Evolutionary conservation across 1,284 basidiomycete species (phyloP).

Genomic region (Pisolithus thermaeus): DNA sequence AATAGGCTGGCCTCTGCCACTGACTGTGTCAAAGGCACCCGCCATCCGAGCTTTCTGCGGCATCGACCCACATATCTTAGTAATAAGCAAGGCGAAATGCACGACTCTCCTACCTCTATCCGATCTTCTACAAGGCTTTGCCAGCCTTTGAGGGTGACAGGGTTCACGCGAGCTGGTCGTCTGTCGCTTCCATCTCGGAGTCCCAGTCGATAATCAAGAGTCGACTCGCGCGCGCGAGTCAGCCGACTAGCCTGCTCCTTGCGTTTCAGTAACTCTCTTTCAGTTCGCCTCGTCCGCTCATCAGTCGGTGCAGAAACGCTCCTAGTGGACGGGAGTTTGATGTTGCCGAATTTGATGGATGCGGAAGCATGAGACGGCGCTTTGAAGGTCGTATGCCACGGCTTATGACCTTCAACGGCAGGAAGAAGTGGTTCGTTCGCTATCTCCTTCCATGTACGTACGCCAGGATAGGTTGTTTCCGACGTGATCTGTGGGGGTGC

Average conservation of each 20-base stretch:
- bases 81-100: neutral
- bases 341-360: constrained; percentile 47
- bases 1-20: constrained; percentile 73
- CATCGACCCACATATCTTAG: neutral
- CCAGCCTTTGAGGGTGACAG: constrained; percentile 70
- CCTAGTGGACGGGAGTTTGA: constrained; percentile 27
- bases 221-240: constrained; percentile 64
- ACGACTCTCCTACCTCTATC: constrained; percentile 53
- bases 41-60: constrained; percentile 58
- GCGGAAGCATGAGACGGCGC: constrained; percentile 49
- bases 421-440: constrained; percentile 46
- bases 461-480: neutral
- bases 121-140: constrained; percentile 70
- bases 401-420: constrained; percentile 50
- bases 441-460: constrained; percentile 9
- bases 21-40: constrained; percentile 70
- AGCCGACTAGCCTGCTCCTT: constrained; percentile 51
- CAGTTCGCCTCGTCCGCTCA: constrained; percentile 44
- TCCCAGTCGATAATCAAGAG: constrained; percentile 68
- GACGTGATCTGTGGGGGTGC: constrained; percentile 32
- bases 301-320: constrained; percentile 36
- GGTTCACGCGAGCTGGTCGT: constrained; percentile 37
- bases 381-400: constrained; percentile 67
- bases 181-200: constrained; percentile 34
- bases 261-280: constrained; percentile 49